phyloP scores from a whole-genome alignment of 768 basidiomycete species.

The Boletus insuetus region DNA sequence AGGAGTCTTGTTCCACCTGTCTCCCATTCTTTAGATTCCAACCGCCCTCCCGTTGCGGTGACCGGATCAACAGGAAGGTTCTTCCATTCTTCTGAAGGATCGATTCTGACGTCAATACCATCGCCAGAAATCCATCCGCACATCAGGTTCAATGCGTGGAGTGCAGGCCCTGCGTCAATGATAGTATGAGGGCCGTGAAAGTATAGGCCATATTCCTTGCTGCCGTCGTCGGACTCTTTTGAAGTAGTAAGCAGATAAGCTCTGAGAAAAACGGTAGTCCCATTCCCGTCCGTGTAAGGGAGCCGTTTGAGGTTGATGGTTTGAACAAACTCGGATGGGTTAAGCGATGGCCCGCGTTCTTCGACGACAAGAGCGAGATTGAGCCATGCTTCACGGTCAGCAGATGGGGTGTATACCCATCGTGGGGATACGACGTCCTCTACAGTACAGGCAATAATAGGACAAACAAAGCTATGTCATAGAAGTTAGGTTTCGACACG shows the following conservation, averaged over 20 bases:
- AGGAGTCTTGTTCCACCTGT: constrained; percentile 13
- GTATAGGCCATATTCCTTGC: constrained; percentile 19
- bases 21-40: constrained; percentile 13
- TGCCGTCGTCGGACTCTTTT: neutral
- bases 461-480: constrained; percentile 15
- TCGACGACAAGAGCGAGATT: constrained; percentile 18
- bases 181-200: constrained; percentile 23
- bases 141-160: constrained; percentile 23
- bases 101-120: constrained; percentile 9
- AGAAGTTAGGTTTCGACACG: no score
- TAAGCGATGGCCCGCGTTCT: constrained; percentile 12
- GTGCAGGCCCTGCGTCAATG: constrained; percentile 21
- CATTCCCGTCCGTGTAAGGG: constrained; percentile 12
- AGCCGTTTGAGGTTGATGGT: constrained; percentile 14
- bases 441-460: constrained; percentile 15
- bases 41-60: constrained; percentile 21
- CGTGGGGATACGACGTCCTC: constrained; percentile 12
- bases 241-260: constrained; percentile 14
- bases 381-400: constrained; percentile 23
- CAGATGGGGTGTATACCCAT: constrained; percentile 23
- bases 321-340: constrained; percentile 16
- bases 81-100: constrained; percentile 21
- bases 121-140: constrained; percentile 21
- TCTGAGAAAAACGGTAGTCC: neutral
- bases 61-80: constrained; percentile 27